These are phyloP conservation scores for Fraxinus quadrangulata DNA, from an alignment of 257 asterid species.

Conservation along the genomic window DNA sequence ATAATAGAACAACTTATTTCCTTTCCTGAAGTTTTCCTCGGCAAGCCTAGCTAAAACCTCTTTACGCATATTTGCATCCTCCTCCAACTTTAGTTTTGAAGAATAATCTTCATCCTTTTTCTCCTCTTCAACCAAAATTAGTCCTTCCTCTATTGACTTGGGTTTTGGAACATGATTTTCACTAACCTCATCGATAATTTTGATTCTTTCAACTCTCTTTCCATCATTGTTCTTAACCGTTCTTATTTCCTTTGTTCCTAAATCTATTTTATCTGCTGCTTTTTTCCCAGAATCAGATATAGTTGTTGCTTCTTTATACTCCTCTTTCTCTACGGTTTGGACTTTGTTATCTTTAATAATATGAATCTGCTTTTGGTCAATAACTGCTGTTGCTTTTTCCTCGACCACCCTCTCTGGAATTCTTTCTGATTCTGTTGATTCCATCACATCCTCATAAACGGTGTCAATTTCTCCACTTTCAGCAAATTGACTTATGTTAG, in stretches of 20 bases:
- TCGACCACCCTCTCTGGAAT: not conserved
- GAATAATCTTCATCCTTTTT: slow-evolving; percentile 34
- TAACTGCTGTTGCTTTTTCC: slow-evolving; percentile 30
- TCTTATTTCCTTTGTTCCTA: slow-evolving; percentile 16
- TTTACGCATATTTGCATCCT: slow-evolving; percentile 48
- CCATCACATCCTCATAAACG: slow-evolving; percentile 21
- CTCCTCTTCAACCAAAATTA: slow-evolving; percentile 27
- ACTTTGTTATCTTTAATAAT: slow-evolving; percentile 20
- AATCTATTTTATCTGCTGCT: slow-evolving; percentile 18
- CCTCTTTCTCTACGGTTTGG: slow-evolving; percentile 30
- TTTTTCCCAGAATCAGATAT: slow-evolving; percentile 15
- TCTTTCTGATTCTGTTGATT: not conserved
- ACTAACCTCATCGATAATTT: slow-evolving; percentile 15
- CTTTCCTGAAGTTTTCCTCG: slow-evolving; percentile 58
- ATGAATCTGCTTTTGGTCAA: slow-evolving; percentile 23
- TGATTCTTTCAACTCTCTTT: slow-evolving; percentile 24
- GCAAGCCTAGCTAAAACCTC: slow-evolving; percentile 66
- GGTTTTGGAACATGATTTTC: slow-evolving; percentile 29
- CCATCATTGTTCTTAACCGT: slow-evolving; percentile 1
- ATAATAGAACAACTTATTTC: slow-evolving; percentile 67
- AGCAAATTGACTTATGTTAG: slow-evolving; percentile 34
- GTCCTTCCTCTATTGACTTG: slow-evolving; percentile 32
- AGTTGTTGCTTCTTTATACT: slow-evolving; percentile 14
- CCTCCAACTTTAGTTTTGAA: slow-evolving; percentile 60
- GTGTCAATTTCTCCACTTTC: slow-evolving; percentile 44